Evolutionary conservation across 225 moss, liverwort and hornwort species (phyloP).

Genomic region (Antitrichia curtipendula): DNA sequence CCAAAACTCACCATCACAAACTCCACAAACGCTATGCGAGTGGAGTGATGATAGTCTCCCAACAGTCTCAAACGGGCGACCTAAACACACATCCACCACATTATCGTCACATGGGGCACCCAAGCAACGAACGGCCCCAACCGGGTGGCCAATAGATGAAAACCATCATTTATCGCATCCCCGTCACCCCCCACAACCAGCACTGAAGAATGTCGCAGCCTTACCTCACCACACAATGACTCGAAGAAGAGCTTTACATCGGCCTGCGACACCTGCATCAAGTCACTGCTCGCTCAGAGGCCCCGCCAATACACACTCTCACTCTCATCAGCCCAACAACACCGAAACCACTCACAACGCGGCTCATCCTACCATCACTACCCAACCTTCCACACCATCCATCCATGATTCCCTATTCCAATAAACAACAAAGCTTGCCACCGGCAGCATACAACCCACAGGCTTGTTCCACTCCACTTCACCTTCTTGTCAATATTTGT

Average conservation of each 20-base stretch:
- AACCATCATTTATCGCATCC: neutral
- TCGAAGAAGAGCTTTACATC: conserved; percentile 99
- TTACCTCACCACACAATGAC: conserved; percentile 75
- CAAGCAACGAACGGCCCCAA: neutral
- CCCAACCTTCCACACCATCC: neutral
- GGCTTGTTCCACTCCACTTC: conserved; percentile 56
- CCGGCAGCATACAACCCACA: neutral
- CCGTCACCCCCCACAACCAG: neutral
- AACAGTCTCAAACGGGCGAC: conserved; percentile 81
- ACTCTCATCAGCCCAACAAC: neutral
- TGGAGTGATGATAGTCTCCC: conserved; percentile 97
- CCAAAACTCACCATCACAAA: conserved; percentile 77
- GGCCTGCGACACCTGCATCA: conserved; percentile 98
- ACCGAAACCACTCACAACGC: neutral
- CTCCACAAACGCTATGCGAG: conserved; percentile 95
- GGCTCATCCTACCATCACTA: neutral
- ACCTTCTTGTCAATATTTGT: conserved; percentile 99
- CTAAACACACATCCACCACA: conserved; percentile 9
- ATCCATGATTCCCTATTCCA: neutral
- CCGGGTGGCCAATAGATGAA: neutral
- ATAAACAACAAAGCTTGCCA: neutral
- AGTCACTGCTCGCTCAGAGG: conserved; percentile 48
- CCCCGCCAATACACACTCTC: neutral
- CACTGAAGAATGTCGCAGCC: neutral
- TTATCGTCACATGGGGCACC: neutral